Evolutionary conservation across 331 rosid species (phyloP), one percentile per base, ranked within the genome.

Genomic region (Acacia concinna): DNA sequence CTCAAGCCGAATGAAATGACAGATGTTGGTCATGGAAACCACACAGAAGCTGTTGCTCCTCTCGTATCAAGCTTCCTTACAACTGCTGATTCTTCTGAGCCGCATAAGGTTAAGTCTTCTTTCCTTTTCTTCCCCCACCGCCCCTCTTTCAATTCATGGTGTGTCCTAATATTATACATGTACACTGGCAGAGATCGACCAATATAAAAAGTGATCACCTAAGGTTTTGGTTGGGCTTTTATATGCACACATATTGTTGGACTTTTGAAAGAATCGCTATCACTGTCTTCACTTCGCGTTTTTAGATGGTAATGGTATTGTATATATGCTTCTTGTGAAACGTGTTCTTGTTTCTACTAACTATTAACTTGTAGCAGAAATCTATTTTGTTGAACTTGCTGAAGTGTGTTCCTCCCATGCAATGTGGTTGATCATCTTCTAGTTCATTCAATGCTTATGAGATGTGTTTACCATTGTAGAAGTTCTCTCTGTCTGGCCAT

Each of bases 101-200:
- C 74, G 57, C 82, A 82, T 3, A 84, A 89, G 97, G 98, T 94
- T 44, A 59, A 71, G 73, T 52, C 37, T 66, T 74, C 69, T 66
- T 52, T 70, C 70, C 63, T 4, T 23, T 23, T 56, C 0, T n/a
- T n/a, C n/a, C n/a, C n/a, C n/a, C n/a, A n/a, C n/a, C n/a, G n/a
- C n/a, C n/a, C n/a, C n/a, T n/a, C n/a, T n/a, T n/a, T n/a, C n/a
- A n/a, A n/a, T n/a, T n/a, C n/a, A n/a, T n/a, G n/a, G n/a, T n/a
- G n/a, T n/a, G n/a, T n/a, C n/a, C n/a, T 34, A 1, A 17, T 63
- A 25, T 62, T 59, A 35, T n/a, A n/a, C n/a, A n/a, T 44, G 14
- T 80, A 23, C 59, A 28, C 27, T 32, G 51, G 12, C 65, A 23
- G 38, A 47, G 56, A 73, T 72, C 13, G 73, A 52, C 68, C 68